Conservation (phyloP, 345 rosid genomes). For the Eucalyptus pauciflora region DNA sequence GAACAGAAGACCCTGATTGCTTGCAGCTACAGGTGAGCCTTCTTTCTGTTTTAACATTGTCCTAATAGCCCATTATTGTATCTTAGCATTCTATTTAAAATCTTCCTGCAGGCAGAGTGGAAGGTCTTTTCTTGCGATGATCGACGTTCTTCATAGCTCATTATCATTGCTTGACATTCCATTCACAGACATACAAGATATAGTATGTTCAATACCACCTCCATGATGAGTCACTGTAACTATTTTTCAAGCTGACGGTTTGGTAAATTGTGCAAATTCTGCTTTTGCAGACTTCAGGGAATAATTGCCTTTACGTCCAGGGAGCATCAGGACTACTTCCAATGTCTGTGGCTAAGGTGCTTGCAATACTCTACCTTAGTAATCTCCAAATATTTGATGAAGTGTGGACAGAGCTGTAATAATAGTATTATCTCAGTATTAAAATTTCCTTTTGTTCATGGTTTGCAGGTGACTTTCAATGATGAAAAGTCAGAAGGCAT, state of each 20-base stretch:
- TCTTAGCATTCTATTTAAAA: not conserved
- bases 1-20: constrained; percentile 55
- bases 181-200: constrained; percentile 74
- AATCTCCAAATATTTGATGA: not conserved
- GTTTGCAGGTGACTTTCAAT: constrained; percentile 62
- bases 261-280: not conserved
- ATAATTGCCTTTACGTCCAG: constrained; percentile 54
- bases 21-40: constrained; percentile 65
- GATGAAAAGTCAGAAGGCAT: constrained; percentile 21
- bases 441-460: not conserved
- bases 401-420: not conserved
- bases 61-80: not conserved
- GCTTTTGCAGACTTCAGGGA: constrained; percentile 47
- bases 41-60: not conserved
- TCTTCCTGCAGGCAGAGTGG: constrained; percentile 68
- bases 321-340: constrained; percentile 85
- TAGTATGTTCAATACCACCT: constrained; percentile 26
- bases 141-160: constrained; percentile 50
- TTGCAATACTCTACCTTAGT: not conserved
- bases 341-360: constrained; percentile 81
- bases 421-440: not conserved
- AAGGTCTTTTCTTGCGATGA: constrained; percentile 66
- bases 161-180: constrained; percentile 77
- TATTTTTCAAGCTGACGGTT: not conserved
- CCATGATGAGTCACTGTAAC: not conserved